Base-by-base conservation (phyloP, 306 rosid species). In the Malus fusca region DNA sequence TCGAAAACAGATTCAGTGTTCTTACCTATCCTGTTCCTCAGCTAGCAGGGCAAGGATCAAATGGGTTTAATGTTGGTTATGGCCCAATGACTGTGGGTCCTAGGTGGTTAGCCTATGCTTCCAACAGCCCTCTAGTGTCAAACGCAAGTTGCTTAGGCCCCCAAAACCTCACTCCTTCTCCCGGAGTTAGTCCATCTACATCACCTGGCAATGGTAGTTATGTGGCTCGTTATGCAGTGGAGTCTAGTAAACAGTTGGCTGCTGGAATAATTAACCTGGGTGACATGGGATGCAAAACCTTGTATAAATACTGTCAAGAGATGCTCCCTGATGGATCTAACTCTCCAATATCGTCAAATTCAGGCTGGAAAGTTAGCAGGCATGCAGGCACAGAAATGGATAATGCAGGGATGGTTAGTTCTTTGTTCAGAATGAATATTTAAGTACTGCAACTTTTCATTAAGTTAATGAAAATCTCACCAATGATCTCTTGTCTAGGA, bases 21-120 rank as follows among this genome's bases (percentile, higher is more conserved):
- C 89, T 88, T 73, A 91, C 92, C 74, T 85, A 89, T 82, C 97
- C 98, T 65, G 93, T 91, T 84, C 92, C 98, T 75, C 96, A 88
- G 84, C 74, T 89, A 81, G 71, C 74, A 37, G 96, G 93, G 73
- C 97, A 85, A 79, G 98, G 92, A 79, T 75, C 88, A 46, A 7
- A 37, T 43, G 87, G 96, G 43, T 88, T 89, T 82, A 91, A 93
- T 87, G 90, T 93, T 37, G 96, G 97, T 81, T 91, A 89, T 73
- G 97, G 98, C 77, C 97, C 98, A 61, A 88, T 93, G 97, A 88
- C 93, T 82, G 97, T 93, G 80, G 98, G 97, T 79, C 91, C 98
- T 15, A 93, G 98, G 88, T 93, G 98, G 98, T 79, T 93, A 81
- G 98, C 98, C 66, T 93, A 93, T 88, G 86, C 97, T 67, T 85